Percentiles rank a stretch among this genome's conserved stretches.
Conservation (phyloP, 2,329 filamentous ascomycete species). For the Xylaria sp. region DNA sequence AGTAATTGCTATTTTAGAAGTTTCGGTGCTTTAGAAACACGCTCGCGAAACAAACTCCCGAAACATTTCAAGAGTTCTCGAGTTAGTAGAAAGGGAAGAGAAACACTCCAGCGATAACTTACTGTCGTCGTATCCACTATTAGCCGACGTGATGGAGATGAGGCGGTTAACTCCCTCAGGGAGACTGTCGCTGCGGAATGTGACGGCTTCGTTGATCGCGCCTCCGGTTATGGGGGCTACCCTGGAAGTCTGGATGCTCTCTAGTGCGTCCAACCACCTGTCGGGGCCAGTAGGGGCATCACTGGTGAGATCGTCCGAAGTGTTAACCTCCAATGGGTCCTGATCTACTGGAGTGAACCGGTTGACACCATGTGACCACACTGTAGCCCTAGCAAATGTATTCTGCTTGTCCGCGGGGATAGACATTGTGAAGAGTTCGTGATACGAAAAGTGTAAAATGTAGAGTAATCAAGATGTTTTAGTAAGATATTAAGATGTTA, state of each 20-base stretch:
- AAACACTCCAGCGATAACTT: no score
- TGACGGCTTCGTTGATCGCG: neutral
- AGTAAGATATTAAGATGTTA: neutral
- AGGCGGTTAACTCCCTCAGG: neutral
- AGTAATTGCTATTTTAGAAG: no score
- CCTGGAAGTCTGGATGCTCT: conserved; percentile 7
- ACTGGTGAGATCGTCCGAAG: neutral
- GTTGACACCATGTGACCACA: conserved; percentile 13
- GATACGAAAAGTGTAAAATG: neutral
- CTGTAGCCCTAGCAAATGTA: neutral
- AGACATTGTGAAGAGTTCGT: neutral
- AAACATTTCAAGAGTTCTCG: no score
- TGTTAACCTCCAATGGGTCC: neutral
- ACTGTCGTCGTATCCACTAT: neutral
- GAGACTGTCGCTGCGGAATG: neutral
- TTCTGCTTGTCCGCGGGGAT: neutral
- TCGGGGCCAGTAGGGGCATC: neutral
- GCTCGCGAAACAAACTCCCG: no score
- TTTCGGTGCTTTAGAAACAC: no score
- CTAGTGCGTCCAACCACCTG: conserved; percentile 1
- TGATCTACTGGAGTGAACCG: neutral
- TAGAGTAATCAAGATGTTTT: neutral
- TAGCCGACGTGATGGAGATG: neutral
- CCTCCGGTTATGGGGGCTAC: neutral
- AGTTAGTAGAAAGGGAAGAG: no score